Percentiles rank a stretch among this genome's conserved stretches.
These are phyloP conservation scores for Hypoxylon cercidicola DNA, from an alignment of 495 filamentous ascomycete genomes.

Conservation along the genomic window DNA sequence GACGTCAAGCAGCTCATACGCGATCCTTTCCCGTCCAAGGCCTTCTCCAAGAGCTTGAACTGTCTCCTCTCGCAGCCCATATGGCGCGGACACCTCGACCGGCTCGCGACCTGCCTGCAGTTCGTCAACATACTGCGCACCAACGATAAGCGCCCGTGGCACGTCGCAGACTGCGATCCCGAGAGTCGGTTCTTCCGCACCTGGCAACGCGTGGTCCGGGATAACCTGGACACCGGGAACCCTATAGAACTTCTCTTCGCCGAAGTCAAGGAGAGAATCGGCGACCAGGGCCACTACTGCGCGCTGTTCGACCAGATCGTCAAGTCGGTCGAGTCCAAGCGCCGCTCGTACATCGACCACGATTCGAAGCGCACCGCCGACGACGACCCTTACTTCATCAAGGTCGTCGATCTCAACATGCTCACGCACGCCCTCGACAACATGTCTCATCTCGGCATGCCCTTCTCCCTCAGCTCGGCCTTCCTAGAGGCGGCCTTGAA, in stretches of 20 bases:
- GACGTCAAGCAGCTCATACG: too few species aligned
- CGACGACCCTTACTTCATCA: conserved; percentile 11
- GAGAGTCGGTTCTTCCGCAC: neutral
- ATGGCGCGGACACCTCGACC: neutral
- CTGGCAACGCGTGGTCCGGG: neutral
- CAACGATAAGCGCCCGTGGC: neutral
- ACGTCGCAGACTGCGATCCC: neutral
- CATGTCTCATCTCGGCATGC: too few species aligned
- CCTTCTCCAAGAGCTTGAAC: conserved; percentile 1
- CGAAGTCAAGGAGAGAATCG: too few species aligned
- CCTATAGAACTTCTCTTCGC: too few species aligned
- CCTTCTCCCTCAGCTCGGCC: too few species aligned
- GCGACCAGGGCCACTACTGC: too few species aligned
- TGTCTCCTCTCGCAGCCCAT: neutral
- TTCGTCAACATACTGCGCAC: conserved; percentile 3
- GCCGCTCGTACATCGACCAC: neutral
- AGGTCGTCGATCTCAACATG: neutral
- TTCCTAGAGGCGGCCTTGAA: too few species aligned
- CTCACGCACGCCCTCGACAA: neutral
- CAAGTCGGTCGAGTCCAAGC: too few species aligned
- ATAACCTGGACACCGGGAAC: too few species aligned
- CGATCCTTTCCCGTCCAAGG: conserved; percentile 3
- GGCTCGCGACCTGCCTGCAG: conserved; percentile 1
- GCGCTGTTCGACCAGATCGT: too few species aligned
- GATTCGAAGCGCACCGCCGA: neutral